A percentile compares a stretch with the other conserved stretches of the same genome.
These are phyloP conservation scores for Nemania sp. DNA, from an alignment of 2,329 filamentous ascomycete genomes.

Conservation along the genomic window DNA sequence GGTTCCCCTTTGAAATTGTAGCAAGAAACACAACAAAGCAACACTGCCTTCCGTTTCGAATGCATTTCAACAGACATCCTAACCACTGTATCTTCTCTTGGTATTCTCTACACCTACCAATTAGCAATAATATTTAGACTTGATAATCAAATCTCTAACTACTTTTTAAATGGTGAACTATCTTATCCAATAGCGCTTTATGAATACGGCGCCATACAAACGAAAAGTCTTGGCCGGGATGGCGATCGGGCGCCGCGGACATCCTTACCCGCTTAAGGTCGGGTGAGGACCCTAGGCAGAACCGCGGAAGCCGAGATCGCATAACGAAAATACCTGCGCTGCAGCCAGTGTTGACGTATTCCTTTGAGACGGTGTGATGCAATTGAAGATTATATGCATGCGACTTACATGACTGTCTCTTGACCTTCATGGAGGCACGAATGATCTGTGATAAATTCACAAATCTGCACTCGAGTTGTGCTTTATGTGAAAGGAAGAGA, in stretches of 20 bases:
- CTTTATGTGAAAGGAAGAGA: background rate
- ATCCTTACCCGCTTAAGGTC: slow-evolving; percentile 4
- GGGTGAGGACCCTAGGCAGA: slow-evolving; percentile 29
- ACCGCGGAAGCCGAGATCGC: background rate
- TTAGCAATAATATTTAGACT: too few relatives aligned
- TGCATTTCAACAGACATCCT: too few relatives aligned
- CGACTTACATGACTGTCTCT: background rate
- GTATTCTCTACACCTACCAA: too few relatives aligned
- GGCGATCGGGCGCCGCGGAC: slow-evolving; percentile 10
- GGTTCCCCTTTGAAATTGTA: too few relatives aligned
- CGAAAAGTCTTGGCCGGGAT: slow-evolving; percentile 5
- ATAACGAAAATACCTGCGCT: background rate
- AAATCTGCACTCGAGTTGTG: background rate
- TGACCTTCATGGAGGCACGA: background rate
- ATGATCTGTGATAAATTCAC: background rate
- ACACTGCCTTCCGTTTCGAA: too few relatives aligned
- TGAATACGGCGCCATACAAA: background rate
- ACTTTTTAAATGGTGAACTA: too few relatives aligned
- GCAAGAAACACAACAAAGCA: too few relatives aligned
- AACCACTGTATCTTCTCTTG: too few relatives aligned
- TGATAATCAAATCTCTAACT: too few relatives aligned
- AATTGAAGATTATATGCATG: background rate
- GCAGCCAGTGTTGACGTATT: too few relatives aligned
- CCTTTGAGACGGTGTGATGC: too few relatives aligned
- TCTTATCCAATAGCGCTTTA: too few relatives aligned